These are phyloP conservation scores for Jackrogersella minutella DNA, from an alignment of 495 filamentous ascomycete species.

Conservation along the genomic window DNA sequence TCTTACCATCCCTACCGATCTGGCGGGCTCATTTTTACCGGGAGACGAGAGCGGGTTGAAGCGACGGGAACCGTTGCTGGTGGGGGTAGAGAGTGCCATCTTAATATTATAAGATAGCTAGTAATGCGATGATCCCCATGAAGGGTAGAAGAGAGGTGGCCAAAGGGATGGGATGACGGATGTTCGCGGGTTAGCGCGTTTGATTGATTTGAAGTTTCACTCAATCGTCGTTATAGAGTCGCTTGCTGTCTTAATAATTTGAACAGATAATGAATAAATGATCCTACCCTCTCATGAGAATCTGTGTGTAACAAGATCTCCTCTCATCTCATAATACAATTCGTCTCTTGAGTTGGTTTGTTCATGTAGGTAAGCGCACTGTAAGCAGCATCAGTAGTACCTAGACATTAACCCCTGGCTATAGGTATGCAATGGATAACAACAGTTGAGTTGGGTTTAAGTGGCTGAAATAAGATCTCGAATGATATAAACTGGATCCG, in stretches of 20 bases:
- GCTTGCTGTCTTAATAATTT: not conserved
- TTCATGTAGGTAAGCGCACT: conserved; percentile 20
- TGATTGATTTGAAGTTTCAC: conserved; percentile 9
- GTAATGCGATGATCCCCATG: conserved; percentile 35
- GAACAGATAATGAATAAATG: conserved; percentile 8
- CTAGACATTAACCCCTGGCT: not conserved
- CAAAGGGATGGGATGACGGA: not conserved
- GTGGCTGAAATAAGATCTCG: not conserved
- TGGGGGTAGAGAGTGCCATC: conserved; percentile 46
- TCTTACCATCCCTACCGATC: conserved; percentile 38
- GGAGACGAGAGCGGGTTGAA: conserved; percentile 43
- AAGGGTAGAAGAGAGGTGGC: conserved; percentile 16
- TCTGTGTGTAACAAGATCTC: conserved; percentile 5
- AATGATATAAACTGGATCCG: conserved; percentile 2
- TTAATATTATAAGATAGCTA: conserved; percentile 41
- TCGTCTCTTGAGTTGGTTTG: conserved; percentile 1
- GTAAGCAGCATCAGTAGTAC: not conserved
- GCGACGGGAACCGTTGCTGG: conserved; percentile 43
- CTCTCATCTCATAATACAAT: conserved; percentile 19
- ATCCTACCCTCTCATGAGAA: conserved; percentile 18
- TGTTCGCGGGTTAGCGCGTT: not conserved
- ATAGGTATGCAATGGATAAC: not conserved
- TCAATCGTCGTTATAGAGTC: conserved; percentile 14
- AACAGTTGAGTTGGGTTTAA: not conserved
- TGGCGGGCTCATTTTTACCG: conserved; percentile 41